Evolutionary conservation across 108 stramenopile species (phyloP), one percentile per base, ranked within the genome.

Genomic region (Nitzschia sp.): DNA sequence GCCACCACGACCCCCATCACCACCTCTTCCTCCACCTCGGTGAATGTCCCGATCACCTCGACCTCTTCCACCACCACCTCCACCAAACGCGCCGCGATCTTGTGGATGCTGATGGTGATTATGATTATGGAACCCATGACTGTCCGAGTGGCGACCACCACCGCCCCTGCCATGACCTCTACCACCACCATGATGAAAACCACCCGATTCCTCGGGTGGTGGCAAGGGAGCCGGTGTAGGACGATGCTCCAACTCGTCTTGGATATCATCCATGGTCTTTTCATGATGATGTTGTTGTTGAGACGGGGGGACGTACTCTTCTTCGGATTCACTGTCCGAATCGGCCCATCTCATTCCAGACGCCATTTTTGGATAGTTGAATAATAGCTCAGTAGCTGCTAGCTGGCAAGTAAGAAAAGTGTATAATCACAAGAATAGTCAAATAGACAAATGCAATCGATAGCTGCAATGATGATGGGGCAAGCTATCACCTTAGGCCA

Each of bases 301-400:
- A 4, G 49, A 21, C 11, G 56, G 68, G 6, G 48, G 49, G 26
- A 59, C 28, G 34, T 75, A 75, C 26, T 60, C 71, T 35, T 71
- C 71, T 35, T 71, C 74, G 21, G 62, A 61, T 1, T 62, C 60
- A 19, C 62, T 64, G 57, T 75, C 74, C 24, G 74, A 75, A 58
- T 75, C 74, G 25, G 74, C 74, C 74, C 74, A 75, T 34, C 74
- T 54, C 74, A 75, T 75, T 51, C 42, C 46, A n/a, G 68, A 59
- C 29, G 30, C 9, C 19, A 26, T 64, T 27, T 2, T 45, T 5
- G 27, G 31, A 31, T 31, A 32, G n/a, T n/a, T n/a, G n/a, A n/a
- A n/a, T n/a, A n/a, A n/a, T n/a, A n/a, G n/a, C n/a, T n/a, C n/a
- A n/a, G n/a, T n/a, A n/a, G n/a, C n/a, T n/a, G n/a, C n/a, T n/a